Conservation (phyloP, 1,284 basidiomycete genomes). For the Pisolithus thermaeus region DNA sequence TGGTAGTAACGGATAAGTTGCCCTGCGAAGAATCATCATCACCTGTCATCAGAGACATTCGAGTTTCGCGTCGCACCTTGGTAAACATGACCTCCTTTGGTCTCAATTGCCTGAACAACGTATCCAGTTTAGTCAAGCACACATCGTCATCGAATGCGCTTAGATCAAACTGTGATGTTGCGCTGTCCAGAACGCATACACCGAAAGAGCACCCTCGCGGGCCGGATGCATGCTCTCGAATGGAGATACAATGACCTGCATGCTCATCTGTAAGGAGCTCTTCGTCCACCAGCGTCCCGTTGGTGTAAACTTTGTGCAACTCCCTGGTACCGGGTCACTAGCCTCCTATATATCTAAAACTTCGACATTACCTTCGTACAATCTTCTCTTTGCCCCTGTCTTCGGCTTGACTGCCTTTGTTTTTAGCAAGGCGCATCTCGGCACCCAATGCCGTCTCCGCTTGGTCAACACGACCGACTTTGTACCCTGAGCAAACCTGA, state of each 20-base stretch:
- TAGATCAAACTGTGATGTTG: slow-evolving; percentile 94
- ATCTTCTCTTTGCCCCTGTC: slow-evolving; percentile 69
- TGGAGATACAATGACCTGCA: slow-evolving; percentile 90
- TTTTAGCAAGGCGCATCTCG: slow-evolving; percentile 73
- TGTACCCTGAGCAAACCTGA: slow-evolving; percentile 64
- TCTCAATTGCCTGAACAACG: slow-evolving; percentile 86
- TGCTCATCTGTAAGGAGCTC: slow-evolving; percentile 89
- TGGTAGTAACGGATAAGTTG: slow-evolving; percentile 76
- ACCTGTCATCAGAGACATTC: slow-evolving; percentile 1
- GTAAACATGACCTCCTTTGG: slow-evolving; percentile 92
- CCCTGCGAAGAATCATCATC: slow-evolving; percentile 44
- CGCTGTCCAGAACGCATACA: slow-evolving; percentile 90
- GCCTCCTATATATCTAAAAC: background rate
- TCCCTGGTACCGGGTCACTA: slow-evolving; percentile 48
- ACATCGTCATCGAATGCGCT: slow-evolving; percentile 90
- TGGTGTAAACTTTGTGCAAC: slow-evolving; percentile 93
- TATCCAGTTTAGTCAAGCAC: slow-evolving; percentile 90
- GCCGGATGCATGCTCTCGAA: slow-evolving; percentile 60
- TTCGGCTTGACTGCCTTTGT: slow-evolving; percentile 53
- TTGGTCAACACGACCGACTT: slow-evolving; percentile 97
- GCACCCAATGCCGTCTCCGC: slow-evolving; percentile 88
- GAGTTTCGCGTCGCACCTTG: slow-evolving; percentile 51
- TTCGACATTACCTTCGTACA: slow-evolving; percentile 53
- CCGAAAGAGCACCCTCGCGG: slow-evolving; percentile 68
- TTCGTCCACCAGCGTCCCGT: slow-evolving; percentile 93